Evolutionary conservation across 208 protist genomes (phyloP).

Genomic region (Leptomonas seymouri): DNA sequence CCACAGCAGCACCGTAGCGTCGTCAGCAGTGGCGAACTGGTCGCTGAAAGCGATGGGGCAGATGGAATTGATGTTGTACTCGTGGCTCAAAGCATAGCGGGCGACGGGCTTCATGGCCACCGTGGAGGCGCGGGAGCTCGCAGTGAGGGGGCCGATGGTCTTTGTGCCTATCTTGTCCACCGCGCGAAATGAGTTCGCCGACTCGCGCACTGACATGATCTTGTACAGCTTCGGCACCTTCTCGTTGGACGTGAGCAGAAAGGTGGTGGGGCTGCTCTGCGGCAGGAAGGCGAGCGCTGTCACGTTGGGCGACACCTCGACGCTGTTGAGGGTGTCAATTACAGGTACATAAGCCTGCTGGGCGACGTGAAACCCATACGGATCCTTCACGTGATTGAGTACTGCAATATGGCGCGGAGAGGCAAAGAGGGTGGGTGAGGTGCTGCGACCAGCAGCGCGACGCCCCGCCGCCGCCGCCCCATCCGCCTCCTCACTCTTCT

Average conservation of each 20-base stretch:
- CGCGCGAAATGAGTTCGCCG: slow-evolving; percentile 59
- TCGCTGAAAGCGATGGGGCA: slow-evolving; percentile 67
- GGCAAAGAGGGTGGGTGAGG: background rate
- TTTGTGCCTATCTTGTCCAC: slow-evolving; percentile 70
- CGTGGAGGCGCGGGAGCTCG: slow-evolving; percentile 40
- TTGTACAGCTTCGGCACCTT: slow-evolving; percentile 90
- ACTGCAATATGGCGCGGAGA: slow-evolving; percentile 4
- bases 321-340: slow-evolving; percentile 88
- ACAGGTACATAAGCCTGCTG: slow-evolving; percentile 82
- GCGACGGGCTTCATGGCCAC: slow-evolving; percentile 72
- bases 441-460: background rate
- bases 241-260: slow-evolving; percentile 84
- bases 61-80: slow-evolving; percentile 88
- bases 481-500: slow-evolving; percentile 24
- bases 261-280: slow-evolving; percentile 53
- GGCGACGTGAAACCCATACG: slow-evolving; percentile 66
- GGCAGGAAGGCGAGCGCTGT: slow-evolving; percentile 80
- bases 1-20: slow-evolving; percentile 86
- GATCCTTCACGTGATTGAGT: slow-evolving; percentile 35
- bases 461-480: slow-evolving; percentile 8
- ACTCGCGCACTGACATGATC: slow-evolving; percentile 65
- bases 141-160: slow-evolving; percentile 51
- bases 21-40: slow-evolving; percentile 87
- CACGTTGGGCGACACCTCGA: slow-evolving; percentile 78
- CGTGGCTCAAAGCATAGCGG: slow-evolving; percentile 80